Evolutionary conservation across 1,284 basidiomycete genomes (phyloP), one percentile per base, ranked within the genome.

Genomic region (Fomitopsis palustris): DNA sequence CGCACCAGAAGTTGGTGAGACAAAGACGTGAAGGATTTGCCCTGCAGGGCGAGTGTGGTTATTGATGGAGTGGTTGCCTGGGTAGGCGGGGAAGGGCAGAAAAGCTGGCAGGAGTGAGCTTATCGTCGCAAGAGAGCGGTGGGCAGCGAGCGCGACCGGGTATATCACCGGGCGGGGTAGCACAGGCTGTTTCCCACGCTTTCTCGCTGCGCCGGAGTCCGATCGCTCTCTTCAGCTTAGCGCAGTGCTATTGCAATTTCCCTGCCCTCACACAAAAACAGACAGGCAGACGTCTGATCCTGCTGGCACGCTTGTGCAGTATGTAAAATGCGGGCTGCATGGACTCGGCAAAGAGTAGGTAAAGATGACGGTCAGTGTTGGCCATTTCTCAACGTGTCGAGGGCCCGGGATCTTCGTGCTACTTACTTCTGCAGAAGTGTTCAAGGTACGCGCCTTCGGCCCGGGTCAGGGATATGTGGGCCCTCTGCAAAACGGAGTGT

Each of bases 1-100:
- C 73, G 58, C 60, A 86, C 83, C 78, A 81, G 76, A 72, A 78
- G 75, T 77, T 81, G 79, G 77, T 70, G 68, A 68, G 72, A 75
- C 75, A 69, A 73, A 66, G 68, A 67, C 77, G 81, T 78, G 78
- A 81, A 74, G 86, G 81, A 82, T 86, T 86, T 92, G 90, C 89
- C 89, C 88, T 89, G 88, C 81, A 78, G 89, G 88, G 89, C 90
- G 78, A 85, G 88, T 92, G 88, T 79, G 85, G 77, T 75, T 72
- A 52, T 76, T 74, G 80, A 80, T 75, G 78, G 74, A 77, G 80
- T 82, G 82, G 72, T 76, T 82, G 82, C 82, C 82, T 79, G 72
- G 75, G 72, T 75, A 81, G 82, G 81, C 81, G 78, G 57, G 57
- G 47, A 58, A 33, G 57, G 51, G 52, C 57, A 58, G 52, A 52